These are phyloP conservation scores for Hanseniaspora sp. DNA, from an alignment of 1,139 yeast species.

Conservation along the genomic window DNA sequence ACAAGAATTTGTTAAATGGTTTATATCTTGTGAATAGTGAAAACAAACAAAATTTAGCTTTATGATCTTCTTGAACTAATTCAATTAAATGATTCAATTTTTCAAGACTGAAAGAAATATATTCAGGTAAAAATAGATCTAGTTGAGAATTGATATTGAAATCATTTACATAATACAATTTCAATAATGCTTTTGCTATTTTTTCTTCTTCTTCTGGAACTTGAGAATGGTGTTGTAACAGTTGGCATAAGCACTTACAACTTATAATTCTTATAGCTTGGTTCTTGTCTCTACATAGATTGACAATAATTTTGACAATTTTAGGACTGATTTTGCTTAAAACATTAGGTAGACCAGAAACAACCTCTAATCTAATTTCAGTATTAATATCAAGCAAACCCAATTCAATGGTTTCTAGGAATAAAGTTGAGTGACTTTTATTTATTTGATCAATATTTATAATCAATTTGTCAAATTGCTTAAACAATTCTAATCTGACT, in stretches of 20 bases:
- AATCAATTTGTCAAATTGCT: not conserved
- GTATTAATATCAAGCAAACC: slow-evolving; percentile 1
- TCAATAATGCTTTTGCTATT: not conserved
- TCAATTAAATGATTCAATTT: not conserved
- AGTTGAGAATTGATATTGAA: not conserved
- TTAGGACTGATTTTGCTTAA: not conserved
- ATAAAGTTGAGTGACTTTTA: not conserved
- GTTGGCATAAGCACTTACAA: not conserved
- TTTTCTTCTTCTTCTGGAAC: not conserved
- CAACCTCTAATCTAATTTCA: slow-evolving; percentile 7
- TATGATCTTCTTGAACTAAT: slow-evolving; percentile 1
- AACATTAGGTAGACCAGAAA: not conserved
- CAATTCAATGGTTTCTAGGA: not conserved
- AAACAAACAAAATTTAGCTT: not conserved
- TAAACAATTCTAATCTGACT: slow-evolving; percentile 10
- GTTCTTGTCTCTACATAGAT: slow-evolving; percentile 9
- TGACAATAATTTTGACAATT: not conserved
- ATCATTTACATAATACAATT: slow-evolving; percentile 10
- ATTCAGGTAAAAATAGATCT: slow-evolving; percentile 8
- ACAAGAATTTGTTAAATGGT: not conserved
- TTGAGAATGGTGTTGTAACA: not conserved
- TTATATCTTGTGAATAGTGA: slow-evolving; percentile 7
- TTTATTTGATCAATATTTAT: not conserved
- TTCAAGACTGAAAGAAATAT: not conserved
- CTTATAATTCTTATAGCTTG: not conserved